Conservation (phyloP, 495 filamentous ascomycete genomes). For the Penicillium odoratum region DNA sequence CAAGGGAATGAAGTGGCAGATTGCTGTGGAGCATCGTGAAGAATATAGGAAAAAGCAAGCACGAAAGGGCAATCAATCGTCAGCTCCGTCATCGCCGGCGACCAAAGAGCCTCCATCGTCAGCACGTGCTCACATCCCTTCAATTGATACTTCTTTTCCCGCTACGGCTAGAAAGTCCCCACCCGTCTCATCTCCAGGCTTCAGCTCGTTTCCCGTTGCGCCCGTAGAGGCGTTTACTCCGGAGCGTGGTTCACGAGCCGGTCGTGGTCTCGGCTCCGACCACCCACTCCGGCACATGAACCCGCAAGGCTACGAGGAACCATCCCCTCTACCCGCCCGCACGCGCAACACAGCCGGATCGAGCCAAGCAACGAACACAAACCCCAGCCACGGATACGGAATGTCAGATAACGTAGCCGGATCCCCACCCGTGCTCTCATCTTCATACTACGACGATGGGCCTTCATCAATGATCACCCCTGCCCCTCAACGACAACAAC, state of each 20-base stretch:
- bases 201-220: slow-evolving; percentile 49
- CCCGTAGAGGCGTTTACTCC: slow-evolving; percentile 51
- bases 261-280: slow-evolving; percentile 35
- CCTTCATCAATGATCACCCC: slow-evolving; percentile 75
- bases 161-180: slow-evolving; percentile 53
- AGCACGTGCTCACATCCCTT: slow-evolving; percentile 27
- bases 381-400: slow-evolving; percentile 52
- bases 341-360: slow-evolving; percentile 38
- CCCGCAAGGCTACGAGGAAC: slow-evolving; percentile 53
- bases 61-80: slow-evolving; percentile 47
- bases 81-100: slow-evolving; percentile 48
- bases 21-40: slow-evolving; percentile 75
- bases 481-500: slow-evolving; percentile 79
- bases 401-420: slow-evolving; percentile 58
- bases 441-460: slow-evolving; percentile 58
- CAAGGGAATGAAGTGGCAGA: slow-evolving; percentile 98
- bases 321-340: slow-evolving; percentile 53
- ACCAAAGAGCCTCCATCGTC: slow-evolving; percentile 41
- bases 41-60: slow-evolving; percentile 66
- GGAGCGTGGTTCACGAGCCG: slow-evolving; percentile 43
- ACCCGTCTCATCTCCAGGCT: slow-evolving; percentile 47
- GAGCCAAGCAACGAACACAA: slow-evolving; percentile 45
- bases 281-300: slow-evolving; percentile 37
- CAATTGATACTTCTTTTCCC: slow-evolving; percentile 47
- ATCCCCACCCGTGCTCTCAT: slow-evolving; percentile 71